Evolutionary conservation across 2,329 filamentous ascomycete genomes (phyloP), one percentile per base, ranked within the genome.

Genomic region (Diaporthe sp.): DNA sequence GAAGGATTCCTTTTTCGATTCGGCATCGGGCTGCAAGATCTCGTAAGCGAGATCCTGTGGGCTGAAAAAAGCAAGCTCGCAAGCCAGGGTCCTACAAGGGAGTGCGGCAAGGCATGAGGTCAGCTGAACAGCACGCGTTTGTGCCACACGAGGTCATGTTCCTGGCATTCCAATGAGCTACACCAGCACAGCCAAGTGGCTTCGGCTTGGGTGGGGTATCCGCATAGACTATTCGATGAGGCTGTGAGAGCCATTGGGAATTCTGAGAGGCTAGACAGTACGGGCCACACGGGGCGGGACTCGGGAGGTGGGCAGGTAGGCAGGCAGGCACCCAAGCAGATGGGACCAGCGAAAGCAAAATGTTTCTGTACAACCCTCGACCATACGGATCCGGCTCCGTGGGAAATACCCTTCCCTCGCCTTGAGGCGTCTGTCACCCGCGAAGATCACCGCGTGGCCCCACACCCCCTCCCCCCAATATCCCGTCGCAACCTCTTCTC

Each of bases 351-450:
- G 17, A 35, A 57, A 25, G 57, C 38, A 54, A 74, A 69, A 55
- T 71, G 42, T 58, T 55, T 54, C 47, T 66, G 74, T 74, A 68
- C 68, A 52, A 76, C 74, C 45, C n/a, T 64, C 28, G 30, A 61
- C 60, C 74, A 76, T 28, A 60, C 72, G 47, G 40, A 69, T 68
- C 68, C 68, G 72, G 19, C 61, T 57, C 45, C 54, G 42, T 71
- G 72, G 67, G 58, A 50, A n/a, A 28, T n/a, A 15, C 40, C 40
- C 42, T 60, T 58, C 54, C 69, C 57, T 60, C 47, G 42, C 54
- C 45, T 4, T 19, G 74, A 74, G 74, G 74, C 74, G 74, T 74
- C 72, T 76, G 72, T 76, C 74, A 76, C 50, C 72, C 68, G 68
- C 67, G 68, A 74, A 58, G 55, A 74, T 72, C 61, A 61, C 45